Evolutionary conservation across 306 rosid genomes (phyloP), one percentile per base, ranked within the genome.

Genomic region (Potentilla sterilis): DNA sequence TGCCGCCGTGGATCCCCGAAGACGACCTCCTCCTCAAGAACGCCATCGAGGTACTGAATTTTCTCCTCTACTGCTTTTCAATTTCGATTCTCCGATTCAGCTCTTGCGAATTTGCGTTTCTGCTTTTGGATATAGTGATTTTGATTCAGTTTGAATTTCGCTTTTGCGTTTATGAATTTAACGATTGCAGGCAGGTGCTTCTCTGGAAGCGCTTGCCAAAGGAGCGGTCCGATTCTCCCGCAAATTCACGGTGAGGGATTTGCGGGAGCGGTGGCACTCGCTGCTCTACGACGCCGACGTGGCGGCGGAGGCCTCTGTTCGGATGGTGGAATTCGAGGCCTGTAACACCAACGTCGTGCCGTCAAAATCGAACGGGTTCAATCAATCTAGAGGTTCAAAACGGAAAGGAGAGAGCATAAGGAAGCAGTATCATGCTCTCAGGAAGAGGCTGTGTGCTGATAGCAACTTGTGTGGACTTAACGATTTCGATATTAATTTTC

Each of bases 201-300:
- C 97, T 48, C 63, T 90, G 79, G 97, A 93, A 85, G 93, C 98
- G 46, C 90, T 90, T 79, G 91, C 98, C 41, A 90, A 81, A 84
- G 98, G 98, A 46, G 98, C 94, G n/a, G 95, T 93, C 21, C 75
- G 70, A 18, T 93, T 93, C 86, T 90, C 98, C 16, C 83, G 88
- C 24, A 83, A 83, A 62, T 93, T 82, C 72, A 82, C 96, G 5
- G 7, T 82, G 41, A 7, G 43, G 5, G 97, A 93, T 67, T 66
- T 93, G 84, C 81, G 77, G 22, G 88, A 89, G 24, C 91, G 97
- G 19, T 93, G 98, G 98, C 73, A 6, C 21, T 84, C 93, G 54
- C 88, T 93, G 43, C 91, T 93, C 21, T 93, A 90, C 49, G 89
- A 90, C 63, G 69, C 76, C 1, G 89, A 70, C 19, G 70, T 86